Base-by-base conservation (phyloP, 2,329 filamentous ascomycete species). In the Drechslerella dactyloides region DNA sequence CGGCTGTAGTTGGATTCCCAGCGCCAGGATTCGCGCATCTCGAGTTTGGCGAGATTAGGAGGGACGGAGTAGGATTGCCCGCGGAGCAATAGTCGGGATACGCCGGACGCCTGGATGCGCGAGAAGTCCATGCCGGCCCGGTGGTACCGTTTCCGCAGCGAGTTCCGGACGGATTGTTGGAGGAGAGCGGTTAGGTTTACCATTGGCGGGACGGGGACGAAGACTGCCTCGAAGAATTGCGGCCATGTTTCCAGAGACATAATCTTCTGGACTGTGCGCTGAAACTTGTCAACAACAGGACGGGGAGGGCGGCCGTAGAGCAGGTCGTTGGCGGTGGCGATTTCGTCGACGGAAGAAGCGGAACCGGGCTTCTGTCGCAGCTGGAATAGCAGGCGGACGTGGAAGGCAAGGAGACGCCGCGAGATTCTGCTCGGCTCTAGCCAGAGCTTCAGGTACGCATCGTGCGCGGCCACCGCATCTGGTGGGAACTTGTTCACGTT, bases 151-250 rank as follows among this genome's bases (percentile, higher is more conserved):
- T 66, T 73, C 27, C 55, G 51, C 30, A 73, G 17, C 2, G 68
- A 73, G 24, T 73, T 73, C 19, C 68, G 56, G n/a, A 73, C 68
- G 24, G 51, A 24, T 23, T 73, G 68, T 21, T 73, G 60, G 7
- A 73, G 54, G 2, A 66, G 19, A 1, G 27, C 60, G 2, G 68
- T 73, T 6, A 73, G 53, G 4, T 42, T 52, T 3, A 55, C 60
- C 2, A 53, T 40, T 1, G 55, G 50, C 5, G 68, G 60, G 4
- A 42, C 50, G 11, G 50, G 57, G 6, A 73, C 68, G 44, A 73
- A 65, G n/a, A 66, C 19, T 17, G 60, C 60, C 11, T 66, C 62
- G 61, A 73, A 73, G 61, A 73, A 73, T 2, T 66, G 60, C 11
- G 56, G 51, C 68, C 68, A 65, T 11, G 33, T 42, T 1, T 24